Base-by-base conservation (phyloP, 2,329 filamentous ascomycete species). In the Aspergillus niger region DNA sequence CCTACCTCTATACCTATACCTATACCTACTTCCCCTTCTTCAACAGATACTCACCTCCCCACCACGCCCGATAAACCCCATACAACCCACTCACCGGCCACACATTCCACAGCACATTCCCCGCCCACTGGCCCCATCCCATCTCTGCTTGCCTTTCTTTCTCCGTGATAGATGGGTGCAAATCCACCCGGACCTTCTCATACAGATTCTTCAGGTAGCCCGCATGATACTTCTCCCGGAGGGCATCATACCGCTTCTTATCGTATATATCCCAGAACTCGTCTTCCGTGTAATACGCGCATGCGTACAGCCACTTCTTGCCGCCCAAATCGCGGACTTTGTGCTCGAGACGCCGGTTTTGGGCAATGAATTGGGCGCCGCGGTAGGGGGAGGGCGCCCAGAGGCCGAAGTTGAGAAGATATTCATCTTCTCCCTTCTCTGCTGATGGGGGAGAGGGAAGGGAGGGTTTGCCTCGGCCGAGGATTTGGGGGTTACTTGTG, bases 281-380 rank as follows among this genome's bases (percentile, higher is more conserved):
- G 4, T 76, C 70, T 61, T 90, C 84, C n/a, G 84, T 83, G 74
- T 95, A 95, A 78, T 92, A 96, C 0, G 91, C 89, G 70, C 94
- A 90, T 2, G 91, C 91, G 75, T 96, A 96, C 11, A 96, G 80
- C 89, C 91, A 95, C 79, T 96, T 96, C 80, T 90, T 86, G 2
- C 91, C 92, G 50, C 88, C 87, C 1, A 95, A 83, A 65, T 86
- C 82, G 51, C 80, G 80, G 3, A 93, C 84, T 70, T 89, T 89
- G 20, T 80, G 77, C 77, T 96, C 92, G 20, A 96, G 81, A 47
- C 82, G 82, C 32, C 89, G 84, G 76, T 96, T 96, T 67, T 86
- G 85, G 41, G 76, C 72, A 2, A 93, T 81, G 69, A 93, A 93
- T n/a, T 24, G 39, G 77, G 57, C 76, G 69, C n/a, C 44, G 41